Evolutionary conservation across 73 alveolate genomes (phyloP), one percentile per base, ranked within the genome.

Genomic region (Blepharisma stoltei): DNA sequence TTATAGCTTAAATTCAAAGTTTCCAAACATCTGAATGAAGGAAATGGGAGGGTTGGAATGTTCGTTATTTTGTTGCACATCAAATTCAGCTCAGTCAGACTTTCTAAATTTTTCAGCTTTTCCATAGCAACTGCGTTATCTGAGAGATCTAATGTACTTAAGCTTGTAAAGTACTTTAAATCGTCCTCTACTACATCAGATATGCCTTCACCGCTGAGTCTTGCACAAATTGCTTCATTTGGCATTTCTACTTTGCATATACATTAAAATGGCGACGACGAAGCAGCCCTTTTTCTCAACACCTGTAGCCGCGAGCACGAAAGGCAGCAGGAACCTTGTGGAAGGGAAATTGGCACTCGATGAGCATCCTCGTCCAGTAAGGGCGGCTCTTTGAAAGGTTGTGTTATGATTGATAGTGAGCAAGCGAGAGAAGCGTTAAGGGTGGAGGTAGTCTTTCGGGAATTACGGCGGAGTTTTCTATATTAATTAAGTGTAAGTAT

Each of bases 201-300:
- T 48, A 88, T 88, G 48, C 86, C 86, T 67, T 78, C 68, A 37
- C 81, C 86, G 20, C 83, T 71, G 0, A 88, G 82, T 55, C 84
- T 88, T 8, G 88, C 78, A 41, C 83, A 71, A 80, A 88, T 80
- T 6, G 95, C 88, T 65, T 88, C 95, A 54, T 84, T 88, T n/a
- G 95, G 95, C 11, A 83, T 82, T 54, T 87, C 86, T 4, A 88
- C 95, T 71, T 84, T 67, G 71, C 95, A 88, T 5, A 88, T 84
- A n/a, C n/a, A n/a, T n/a, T n/a, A n/a, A n/a, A n/a, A n/a, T n/a
- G n/a, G n/a, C n/a, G n/a, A n/a, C n/a, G n/a, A n/a, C n/a, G n/a
- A n/a, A n/a, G n/a, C n/a, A n/a, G n/a, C n/a, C n/a, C n/a, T n/a
- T n/a, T n/a, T n/a, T n/a, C n/a, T n/a, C n/a, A n/a, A n/a, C n/a